Conservation (phyloP, 306 rosid genomes). For the Trifolium dubium region DNA sequence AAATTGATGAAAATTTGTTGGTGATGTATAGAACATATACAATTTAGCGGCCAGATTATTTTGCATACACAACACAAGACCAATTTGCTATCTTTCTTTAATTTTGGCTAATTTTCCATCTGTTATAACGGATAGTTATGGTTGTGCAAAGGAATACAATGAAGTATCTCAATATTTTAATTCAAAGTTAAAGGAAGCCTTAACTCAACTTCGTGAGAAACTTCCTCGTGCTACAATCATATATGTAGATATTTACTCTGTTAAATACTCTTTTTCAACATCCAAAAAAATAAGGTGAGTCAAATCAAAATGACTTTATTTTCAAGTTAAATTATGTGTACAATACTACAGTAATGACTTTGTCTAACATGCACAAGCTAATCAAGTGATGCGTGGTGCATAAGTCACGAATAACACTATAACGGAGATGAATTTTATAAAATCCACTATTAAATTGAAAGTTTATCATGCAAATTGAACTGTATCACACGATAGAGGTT, state of each 20-base stretch:
- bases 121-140: slow-evolving; percentile 45
- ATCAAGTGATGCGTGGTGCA: too few species aligned
- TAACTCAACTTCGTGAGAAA: slow-evolving; percentile 50
- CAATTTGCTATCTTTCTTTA: slow-evolving; percentile 49
- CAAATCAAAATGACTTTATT: not conserved
- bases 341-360: too few species aligned
- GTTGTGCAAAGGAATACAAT: slow-evolving; percentile 66
- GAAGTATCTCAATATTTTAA: slow-evolving; percentile 66
- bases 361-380: too few species aligned
- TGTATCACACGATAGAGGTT: too few species aligned
- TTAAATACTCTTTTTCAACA: slow-evolving; percentile 46
- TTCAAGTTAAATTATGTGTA: too few species aligned
- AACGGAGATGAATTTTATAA: too few species aligned
- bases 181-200: slow-evolving; percentile 53
- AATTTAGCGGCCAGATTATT: slow-evolving; percentile 51
- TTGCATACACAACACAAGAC: slow-evolving; percentile 58
- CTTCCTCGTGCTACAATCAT: slow-evolving; percentile 63
- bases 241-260: slow-evolving; percentile 62
- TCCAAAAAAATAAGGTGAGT: slow-evolving; percentile 55
- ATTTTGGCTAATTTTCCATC: slow-evolving; percentile 37
- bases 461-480: too few species aligned
- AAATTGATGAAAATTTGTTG: not conserved
- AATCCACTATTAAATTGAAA: too few species aligned
- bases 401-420: too few species aligned
- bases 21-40: slow-evolving; percentile 43